Evolutionary conservation across 805 yeast species (phyloP), one percentile per base, ranked within the genome.

Genomic region (Cyberlindnera suaveolens): DNA sequence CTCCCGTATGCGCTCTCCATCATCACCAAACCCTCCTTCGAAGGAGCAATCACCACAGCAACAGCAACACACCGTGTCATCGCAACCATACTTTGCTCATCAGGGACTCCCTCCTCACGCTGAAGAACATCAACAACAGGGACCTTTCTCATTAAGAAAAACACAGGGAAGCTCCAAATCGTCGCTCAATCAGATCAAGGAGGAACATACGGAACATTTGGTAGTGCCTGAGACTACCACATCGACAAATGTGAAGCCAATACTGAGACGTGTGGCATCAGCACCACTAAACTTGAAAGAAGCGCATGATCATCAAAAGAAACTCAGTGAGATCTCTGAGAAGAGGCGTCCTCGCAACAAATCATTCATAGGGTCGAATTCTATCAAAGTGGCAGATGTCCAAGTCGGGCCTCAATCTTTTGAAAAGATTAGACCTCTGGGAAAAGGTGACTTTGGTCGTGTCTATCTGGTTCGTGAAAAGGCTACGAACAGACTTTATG

Each of bases 361-460:
- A 46, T 70, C 80, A 3, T 68, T 73, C 44, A 61, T 71, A 7
- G 80, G 89, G 16, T 75, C 82, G 46, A 80, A 82, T 49, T 78
- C 96, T 11, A 84, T 84, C 29, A 43, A 85, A 80, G 56, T 74
- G 81, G 31, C 72, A 78, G 83, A 80, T 48, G 88, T 83, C 9
- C 88, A 85, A 56, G 99, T 95, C 17, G 77, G 82, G 6, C 95
- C 95, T 3, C 76, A 77, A 36, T 84, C 93, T 23, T 93, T 93
- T 61, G 96, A 90, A 52, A 91, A 88, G 60, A 77, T 93, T 42
- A 79, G 86, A 52, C 67, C 93, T n/a, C 67, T 93, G 39, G 99
- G 99, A 5, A 87, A 87, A 59, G 99, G 99, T 45, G 99, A 93
- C 57, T 98, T 93, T 31, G 99, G 99, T 3, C 90, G 88, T 61